Conservation (phyloP, 192 early-diverging fungal species). For the Rhizophagus clarus region DNA sequence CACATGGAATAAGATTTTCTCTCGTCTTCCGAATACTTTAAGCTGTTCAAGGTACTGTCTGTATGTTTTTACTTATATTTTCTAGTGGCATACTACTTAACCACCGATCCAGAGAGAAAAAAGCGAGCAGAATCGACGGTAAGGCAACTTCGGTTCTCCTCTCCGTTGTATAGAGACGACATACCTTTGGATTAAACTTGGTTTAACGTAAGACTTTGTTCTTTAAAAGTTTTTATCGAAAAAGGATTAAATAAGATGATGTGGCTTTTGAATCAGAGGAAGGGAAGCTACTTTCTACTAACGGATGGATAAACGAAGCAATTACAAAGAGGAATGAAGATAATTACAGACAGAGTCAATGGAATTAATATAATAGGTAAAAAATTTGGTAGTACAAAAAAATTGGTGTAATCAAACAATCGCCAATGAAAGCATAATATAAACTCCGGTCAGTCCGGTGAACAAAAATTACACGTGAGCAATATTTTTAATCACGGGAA, state of each 20-base stretch:
- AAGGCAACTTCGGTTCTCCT: conserved; percentile 17
- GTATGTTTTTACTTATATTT: not conserved
- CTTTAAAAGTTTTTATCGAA: not conserved
- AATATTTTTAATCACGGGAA: too few relatives aligned
- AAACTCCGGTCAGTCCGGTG: too few relatives aligned
- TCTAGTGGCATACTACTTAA: not conserved
- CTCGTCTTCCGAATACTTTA: not conserved
- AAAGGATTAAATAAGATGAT: not conserved
- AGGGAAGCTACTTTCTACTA: not conserved
- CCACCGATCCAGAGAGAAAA: conserved; percentile 9
- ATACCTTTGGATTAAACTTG: conserved; percentile 7
- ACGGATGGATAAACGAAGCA: not conserved
- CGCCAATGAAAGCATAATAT: too few relatives aligned
- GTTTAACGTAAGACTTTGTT: not conserved
- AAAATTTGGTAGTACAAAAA: too few relatives aligned
- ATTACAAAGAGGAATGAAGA: too few relatives aligned
- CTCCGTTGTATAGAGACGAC: conserved; percentile 21
- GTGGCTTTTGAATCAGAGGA: not conserved
- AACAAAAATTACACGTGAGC: too few relatives aligned
- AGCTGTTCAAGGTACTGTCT: not conserved
- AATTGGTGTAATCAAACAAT: too few relatives aligned
- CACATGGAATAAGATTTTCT: not conserved
- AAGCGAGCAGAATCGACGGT: conserved; percentile 23
- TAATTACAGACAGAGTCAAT: too few relatives aligned
- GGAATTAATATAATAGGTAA: too few relatives aligned